Percentiles rank a stretch among this genome's conserved stretches.
Conservation (phyloP, 106 monocot genomes). For the Allium cepa region DNA sequence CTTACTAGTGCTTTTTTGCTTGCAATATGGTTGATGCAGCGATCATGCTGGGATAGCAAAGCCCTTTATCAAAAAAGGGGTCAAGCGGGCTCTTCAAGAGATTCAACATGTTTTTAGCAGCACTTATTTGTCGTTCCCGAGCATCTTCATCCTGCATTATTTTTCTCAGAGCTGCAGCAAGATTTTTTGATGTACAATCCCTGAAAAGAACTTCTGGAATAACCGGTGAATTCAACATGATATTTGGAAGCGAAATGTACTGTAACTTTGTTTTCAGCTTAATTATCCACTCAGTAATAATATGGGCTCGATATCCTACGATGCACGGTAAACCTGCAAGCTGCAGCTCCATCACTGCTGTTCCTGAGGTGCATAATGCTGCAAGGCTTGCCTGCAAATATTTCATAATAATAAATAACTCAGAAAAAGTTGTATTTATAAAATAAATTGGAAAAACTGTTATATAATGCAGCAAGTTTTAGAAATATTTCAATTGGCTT, state of each 20-base stretch:
- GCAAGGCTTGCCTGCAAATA: slow-evolving; percentile 72
- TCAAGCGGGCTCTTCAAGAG: slow-evolving; percentile 37
- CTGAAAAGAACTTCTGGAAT: slow-evolving; percentile 83
- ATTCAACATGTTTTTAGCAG: slow-evolving; percentile 41
- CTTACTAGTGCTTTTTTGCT: not conserved
- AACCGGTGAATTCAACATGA: slow-evolving; percentile 53
- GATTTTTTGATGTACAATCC: slow-evolving; percentile 53
- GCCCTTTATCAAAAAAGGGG: not conserved
- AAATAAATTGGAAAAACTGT: not conserved
- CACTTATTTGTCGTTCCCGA: slow-evolving; percentile 39
- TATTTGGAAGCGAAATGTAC: slow-evolving; percentile 89
- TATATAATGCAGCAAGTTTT: not conserved
- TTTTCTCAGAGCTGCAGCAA: slow-evolving; percentile 43
- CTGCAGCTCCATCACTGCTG: slow-evolving; percentile 81
- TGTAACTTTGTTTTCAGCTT: slow-evolving; percentile 48
- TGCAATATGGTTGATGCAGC: slow-evolving; percentile 64
- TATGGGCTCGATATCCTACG: slow-evolving; percentile 85
- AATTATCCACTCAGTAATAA: slow-evolving; percentile 82
- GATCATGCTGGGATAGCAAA: slow-evolving; percentile 48
- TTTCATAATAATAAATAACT: not conserved
- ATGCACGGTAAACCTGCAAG: slow-evolving; percentile 75
- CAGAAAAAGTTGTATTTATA: not conserved
- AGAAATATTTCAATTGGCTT: slow-evolving; percentile 6
- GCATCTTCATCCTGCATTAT: slow-evolving; percentile 35
- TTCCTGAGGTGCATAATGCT: slow-evolving; percentile 87